Conservation (phyloP, 495 filamentous ascomycete genomes). For the Jackrogersella minutella region DNA sequence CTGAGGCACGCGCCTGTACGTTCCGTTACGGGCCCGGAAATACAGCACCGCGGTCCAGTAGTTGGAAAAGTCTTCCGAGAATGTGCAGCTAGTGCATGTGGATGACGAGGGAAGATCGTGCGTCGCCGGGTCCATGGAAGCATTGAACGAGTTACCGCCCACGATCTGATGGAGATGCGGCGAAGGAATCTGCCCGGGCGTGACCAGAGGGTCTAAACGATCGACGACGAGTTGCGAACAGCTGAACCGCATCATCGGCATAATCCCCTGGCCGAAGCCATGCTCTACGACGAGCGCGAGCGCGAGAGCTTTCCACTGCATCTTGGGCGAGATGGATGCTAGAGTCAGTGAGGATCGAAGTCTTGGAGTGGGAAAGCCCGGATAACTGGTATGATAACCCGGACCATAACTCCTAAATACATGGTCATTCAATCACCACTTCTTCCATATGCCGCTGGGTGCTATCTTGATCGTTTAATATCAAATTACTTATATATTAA, state of each 20-base stretch:
- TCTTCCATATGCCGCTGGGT: slow-evolving; percentile 40
- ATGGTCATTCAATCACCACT: neutral
- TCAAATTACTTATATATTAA: slow-evolving; percentile 46
- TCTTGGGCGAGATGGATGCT: slow-evolving; percentile 41
- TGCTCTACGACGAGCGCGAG: slow-evolving; percentile 47
- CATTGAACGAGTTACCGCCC: slow-evolving; percentile 51
- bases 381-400: slow-evolving; percentile 14
- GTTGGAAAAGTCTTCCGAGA: slow-evolving; percentile 50
- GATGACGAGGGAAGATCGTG: slow-evolving; percentile 42
- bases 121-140: slow-evolving; percentile 41
- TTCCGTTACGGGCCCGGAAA: slow-evolving; percentile 53
- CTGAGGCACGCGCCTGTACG: slow-evolving; percentile 53
- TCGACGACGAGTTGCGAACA: slow-evolving; percentile 57
- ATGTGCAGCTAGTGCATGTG: slow-evolving; percentile 49
- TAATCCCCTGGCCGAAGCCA: slow-evolving; percentile 39
- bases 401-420: slow-evolving; percentile 38
- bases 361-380: slow-evolving; percentile 18
- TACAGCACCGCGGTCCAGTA: slow-evolving; percentile 54
- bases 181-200: slow-evolving; percentile 58
- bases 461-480: slow-evolving; percentile 37
- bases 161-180: slow-evolving; percentile 55
- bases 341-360: slow-evolving; percentile 26
- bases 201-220: slow-evolving; percentile 72
- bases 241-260: slow-evolving; percentile 49
- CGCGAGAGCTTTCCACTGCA: slow-evolving; percentile 50